These are phyloP conservation scores for Tephrocybe sp. DNA, from an alignment of 768 basidiomycete genomes.

Conservation along the genomic window DNA sequence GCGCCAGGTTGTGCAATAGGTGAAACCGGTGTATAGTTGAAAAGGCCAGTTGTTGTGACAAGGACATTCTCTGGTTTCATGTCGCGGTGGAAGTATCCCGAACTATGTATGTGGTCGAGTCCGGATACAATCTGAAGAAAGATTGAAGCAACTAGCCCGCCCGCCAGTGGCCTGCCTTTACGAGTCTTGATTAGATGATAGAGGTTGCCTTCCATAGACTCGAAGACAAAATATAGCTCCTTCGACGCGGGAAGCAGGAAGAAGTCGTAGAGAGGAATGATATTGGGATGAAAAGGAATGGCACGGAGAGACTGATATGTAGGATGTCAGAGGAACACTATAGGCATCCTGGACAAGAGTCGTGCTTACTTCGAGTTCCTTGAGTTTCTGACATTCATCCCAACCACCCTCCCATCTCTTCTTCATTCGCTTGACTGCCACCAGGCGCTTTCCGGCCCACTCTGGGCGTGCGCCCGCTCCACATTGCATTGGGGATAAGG, in stretches of 20 bases:
- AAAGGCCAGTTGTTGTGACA: constrained; percentile 94
- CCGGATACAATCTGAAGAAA: constrained; percentile 91
- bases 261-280: constrained; percentile 98
- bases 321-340: constrained; percentile 10
- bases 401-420: constrained; percentile 97
- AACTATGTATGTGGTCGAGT: constrained; percentile 86
- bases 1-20: constrained; percentile 62
- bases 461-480: constrained; percentile 90
- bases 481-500: constrained; percentile 93
- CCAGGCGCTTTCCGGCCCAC: constrained; percentile 91
- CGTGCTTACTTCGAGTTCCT: constrained; percentile 88
- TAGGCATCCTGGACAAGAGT: not conserved
- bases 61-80: constrained; percentile 99
- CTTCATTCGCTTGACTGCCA: constrained; percentile 98
- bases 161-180: constrained; percentile 93
- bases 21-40: constrained; percentile 86
- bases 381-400: constrained; percentile 94
- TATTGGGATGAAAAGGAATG: constrained; percentile 94
- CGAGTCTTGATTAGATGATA: constrained; percentile 99
- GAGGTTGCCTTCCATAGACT: constrained; percentile 99
- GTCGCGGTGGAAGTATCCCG: constrained; percentile 98
- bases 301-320: constrained; percentile 80
- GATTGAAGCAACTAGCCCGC: constrained; percentile 92
- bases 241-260: constrained; percentile 95
- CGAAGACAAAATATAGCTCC: constrained; percentile 99